Conservation (phyloP, 2,329 filamentous ascomycete genomes). For the Aspergillus costaricaensis region DNA sequence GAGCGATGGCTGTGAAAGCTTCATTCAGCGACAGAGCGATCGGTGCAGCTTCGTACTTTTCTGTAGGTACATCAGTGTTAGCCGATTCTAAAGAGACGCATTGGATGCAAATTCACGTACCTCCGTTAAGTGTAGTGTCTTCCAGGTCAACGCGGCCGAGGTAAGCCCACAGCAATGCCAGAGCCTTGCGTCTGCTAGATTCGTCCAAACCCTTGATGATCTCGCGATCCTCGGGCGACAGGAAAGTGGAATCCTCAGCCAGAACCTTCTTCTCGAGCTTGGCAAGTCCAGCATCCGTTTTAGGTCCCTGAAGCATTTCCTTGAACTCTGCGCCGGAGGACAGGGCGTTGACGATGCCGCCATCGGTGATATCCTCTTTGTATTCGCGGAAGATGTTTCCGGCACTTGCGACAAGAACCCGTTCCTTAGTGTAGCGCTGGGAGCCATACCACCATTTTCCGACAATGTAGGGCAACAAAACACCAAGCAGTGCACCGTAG, state of each 20-base stretch:
- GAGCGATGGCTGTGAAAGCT: constrained; percentile 80
- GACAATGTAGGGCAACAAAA: constrained; percentile 87
- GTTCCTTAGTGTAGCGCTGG: constrained; percentile 88
- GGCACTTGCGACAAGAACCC: constrained; percentile 87
- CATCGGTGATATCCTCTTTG: constrained; percentile 77
- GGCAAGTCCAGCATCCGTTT: constrained; percentile 75
- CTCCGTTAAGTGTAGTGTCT: constrained; percentile 72
- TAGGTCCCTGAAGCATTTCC: constrained; percentile 71
- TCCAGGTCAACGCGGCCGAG: constrained; percentile 83
- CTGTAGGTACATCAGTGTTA: constrained; percentile 34
- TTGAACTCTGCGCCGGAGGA: constrained; percentile 87
- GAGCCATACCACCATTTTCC: constrained; percentile 99
- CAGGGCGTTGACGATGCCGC: constrained; percentile 75
- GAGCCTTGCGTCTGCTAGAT: constrained; percentile 76
- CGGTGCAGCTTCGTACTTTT: constrained; percentile 87
- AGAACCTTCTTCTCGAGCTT: constrained; percentile 82
- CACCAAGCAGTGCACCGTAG: constrained; percentile 84
- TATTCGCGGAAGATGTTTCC: constrained; percentile 95
- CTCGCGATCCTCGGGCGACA: constrained; percentile 73
- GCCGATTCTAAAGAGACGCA: neutral
- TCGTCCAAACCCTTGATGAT: constrained; percentile 79
- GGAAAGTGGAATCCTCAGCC: constrained; percentile 58
- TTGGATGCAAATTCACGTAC: constrained; percentile 27
- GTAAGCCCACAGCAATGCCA: constrained; percentile 93
- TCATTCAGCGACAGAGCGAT: constrained; percentile 83